Evolutionary conservation across 495 filamentous ascomycete species (phyloP).

Genomic region (Chaetomium cochliodes): DNA sequence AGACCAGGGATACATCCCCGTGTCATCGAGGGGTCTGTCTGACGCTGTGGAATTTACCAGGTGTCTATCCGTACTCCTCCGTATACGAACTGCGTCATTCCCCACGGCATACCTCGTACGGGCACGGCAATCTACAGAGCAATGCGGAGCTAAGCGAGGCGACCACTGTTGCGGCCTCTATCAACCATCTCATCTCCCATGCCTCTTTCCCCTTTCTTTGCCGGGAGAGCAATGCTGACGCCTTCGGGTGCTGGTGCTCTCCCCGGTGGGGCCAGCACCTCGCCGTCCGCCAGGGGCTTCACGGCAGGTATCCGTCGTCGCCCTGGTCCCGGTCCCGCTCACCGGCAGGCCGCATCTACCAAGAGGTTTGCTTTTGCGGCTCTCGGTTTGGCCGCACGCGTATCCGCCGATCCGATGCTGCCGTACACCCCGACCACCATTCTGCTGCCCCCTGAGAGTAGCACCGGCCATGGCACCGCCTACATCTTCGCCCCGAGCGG

Average conservation of each 20-base stretch:
- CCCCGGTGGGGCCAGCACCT: not conserved
- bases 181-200: not conserved
- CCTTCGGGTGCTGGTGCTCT: not conserved
- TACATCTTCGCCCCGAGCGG: slow-evolving; percentile 61
- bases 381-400: not conserved
- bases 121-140: not conserved
- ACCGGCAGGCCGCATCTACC: slow-evolving; percentile 7
- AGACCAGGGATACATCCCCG: not conserved
- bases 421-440: slow-evolving; percentile 76
- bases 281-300: not conserved
- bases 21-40: slow-evolving; percentile 3
- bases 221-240: slow-evolving; percentile 13
- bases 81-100: not conserved
- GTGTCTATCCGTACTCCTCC: too few relatives aligned
- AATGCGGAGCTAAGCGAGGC: slow-evolving; percentile 17
- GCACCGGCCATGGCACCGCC: slow-evolving; percentile 28
- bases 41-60: not conserved
- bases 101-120: not conserved
- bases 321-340: not conserved
- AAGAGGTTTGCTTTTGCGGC: not conserved
- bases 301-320: not conserved
- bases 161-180: slow-evolving; percentile 9
- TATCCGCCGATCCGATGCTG: slow-evolving; percentile 36
- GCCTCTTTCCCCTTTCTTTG: not conserved
- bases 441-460: slow-evolving; percentile 46